A percentile compares a stretch with the other conserved stretches of the same genome.
phyloP scores from a whole-genome alignment of 768 basidiomycete genomes.

The Mrakia blollopis region DNA sequence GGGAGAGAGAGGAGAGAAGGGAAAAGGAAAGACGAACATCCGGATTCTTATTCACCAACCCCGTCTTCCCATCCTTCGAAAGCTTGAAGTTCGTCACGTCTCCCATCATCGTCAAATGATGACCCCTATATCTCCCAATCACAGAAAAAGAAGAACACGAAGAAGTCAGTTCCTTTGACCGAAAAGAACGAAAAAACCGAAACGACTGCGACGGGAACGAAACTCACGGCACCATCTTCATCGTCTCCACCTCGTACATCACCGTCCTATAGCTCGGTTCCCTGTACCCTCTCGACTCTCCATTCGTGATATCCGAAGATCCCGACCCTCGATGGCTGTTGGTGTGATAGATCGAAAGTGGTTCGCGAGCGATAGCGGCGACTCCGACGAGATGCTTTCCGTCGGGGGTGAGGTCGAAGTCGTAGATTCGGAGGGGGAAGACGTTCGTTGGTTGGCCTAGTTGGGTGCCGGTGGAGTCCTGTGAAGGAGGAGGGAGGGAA shows the following conservation, averaged over 20 bases:
- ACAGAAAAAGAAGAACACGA: conserved; percentile 36
- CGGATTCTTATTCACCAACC: conserved; percentile 79
- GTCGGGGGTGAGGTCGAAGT: conserved; percentile 82
- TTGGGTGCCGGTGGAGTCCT: neutral
- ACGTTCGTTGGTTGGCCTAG: neutral
- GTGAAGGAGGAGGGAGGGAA: no score
- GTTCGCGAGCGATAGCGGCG: conserved; percentile 42
- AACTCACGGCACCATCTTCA: conserved; percentile 62
- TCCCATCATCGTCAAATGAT: conserved; percentile 44
- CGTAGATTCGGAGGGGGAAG: conserved; percentile 44
- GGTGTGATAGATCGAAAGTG: neutral
- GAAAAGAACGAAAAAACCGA: conserved; percentile 29
- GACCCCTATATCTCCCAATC: conserved; percentile 43
- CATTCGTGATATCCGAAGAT: neutral
- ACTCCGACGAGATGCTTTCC: conserved; percentile 76
- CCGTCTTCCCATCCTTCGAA: conserved; percentile 77
- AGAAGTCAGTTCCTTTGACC: conserved; percentile 18
- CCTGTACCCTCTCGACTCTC: conserved; percentile 21
- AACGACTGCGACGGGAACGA: neutral
- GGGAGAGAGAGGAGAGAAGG: neutral
- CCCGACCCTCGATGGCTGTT: conserved; percentile 33
- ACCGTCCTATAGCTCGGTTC: conserved; percentile 29
- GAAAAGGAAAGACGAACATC: conserved; percentile 56
- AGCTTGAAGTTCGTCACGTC: conserved; percentile 85
- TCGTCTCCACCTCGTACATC: conserved; percentile 49